A percentile compares a stretch with the other conserved stretches of the same genome.
Conservation (phyloP, 306 rosid species). For the Cyclanthera cordifolia region DNA sequence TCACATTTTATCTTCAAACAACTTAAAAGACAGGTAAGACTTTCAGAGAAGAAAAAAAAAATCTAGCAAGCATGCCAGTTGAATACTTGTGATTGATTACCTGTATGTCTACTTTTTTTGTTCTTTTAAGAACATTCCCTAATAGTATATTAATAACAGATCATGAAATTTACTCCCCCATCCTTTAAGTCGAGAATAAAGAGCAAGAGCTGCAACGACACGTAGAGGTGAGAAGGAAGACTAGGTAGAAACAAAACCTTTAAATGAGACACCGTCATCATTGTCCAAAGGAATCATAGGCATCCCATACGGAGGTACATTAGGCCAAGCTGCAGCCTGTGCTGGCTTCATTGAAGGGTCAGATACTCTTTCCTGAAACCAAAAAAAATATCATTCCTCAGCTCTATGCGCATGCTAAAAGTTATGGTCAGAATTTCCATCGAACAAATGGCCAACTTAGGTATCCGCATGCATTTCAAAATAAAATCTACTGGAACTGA, state of each 20-base stretch:
- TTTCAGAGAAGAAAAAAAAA: no score
- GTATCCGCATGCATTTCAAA: background rate
- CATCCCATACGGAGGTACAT: conserved; percentile 60
- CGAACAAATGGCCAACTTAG: background rate
- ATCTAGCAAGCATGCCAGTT: background rate
- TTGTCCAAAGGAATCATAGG: conserved; percentile 60
- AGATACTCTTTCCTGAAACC: conserved; percentile 62
- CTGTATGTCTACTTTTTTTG: background rate
- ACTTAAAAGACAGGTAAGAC: no score
- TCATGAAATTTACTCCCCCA: background rate
- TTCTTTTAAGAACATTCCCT: background rate
- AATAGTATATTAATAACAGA: background rate
- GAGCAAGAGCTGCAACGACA: background rate
- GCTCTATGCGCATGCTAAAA: conserved; percentile 9
- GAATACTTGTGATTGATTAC: background rate
- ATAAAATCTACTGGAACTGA: background rate
- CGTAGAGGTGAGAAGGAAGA: background rate
- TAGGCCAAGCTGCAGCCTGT: conserved; percentile 55
- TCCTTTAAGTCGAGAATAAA: background rate
- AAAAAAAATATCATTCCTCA: conserved; percentile 8
- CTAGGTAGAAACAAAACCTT: conserved; percentile 29
- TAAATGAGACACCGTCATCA: conserved; percentile 73
- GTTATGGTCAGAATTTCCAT: background rate
- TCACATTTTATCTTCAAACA: no score
- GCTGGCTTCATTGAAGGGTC: conserved; percentile 68